Conservation (phyloP, 129 eudicot genomes). For the Calendula officinalis region DNA sequence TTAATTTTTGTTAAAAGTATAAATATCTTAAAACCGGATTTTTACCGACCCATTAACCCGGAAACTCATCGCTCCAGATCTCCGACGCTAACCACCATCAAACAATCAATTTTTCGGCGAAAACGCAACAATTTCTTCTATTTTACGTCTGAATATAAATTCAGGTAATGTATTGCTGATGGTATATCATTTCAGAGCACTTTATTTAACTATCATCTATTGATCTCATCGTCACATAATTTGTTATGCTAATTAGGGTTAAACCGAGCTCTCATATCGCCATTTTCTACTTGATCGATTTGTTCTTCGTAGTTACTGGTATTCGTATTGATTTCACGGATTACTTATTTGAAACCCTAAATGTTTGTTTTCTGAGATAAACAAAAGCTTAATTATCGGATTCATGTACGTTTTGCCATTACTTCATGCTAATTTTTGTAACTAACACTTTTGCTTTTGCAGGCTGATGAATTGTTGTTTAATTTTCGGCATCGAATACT, state of each 20-base stretch:
- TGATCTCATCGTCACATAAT: too few species aligned
- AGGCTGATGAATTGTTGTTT: slow-evolving; percentile 16
- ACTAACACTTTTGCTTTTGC: background rate
- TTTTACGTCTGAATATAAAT: too few species aligned
- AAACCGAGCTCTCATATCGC: too few species aligned
- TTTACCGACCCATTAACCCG: slow-evolving; percentile 13
- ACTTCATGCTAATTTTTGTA: background rate
- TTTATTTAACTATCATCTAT: too few species aligned
- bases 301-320: too few species aligned
- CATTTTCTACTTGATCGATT: too few species aligned
- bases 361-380: background rate
- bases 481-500: slow-evolving; percentile 6
- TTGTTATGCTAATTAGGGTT: too few species aligned
- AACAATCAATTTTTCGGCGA: slow-evolving; percentile 12
- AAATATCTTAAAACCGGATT: background rate
- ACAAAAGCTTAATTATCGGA: background rate
- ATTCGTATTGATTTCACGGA: too few species aligned
- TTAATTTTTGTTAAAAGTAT: background rate
- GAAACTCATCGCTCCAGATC: background rate
- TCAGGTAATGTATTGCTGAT: too few species aligned
- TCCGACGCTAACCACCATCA: slow-evolving; percentile 10
- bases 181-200: too few species aligned
- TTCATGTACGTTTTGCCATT: background rate
- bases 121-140: background rate
- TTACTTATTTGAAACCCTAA: too few species aligned